Conservation (phyloP, 139 green algal genomes). For the Chlamydomonas sp. region DNA sequence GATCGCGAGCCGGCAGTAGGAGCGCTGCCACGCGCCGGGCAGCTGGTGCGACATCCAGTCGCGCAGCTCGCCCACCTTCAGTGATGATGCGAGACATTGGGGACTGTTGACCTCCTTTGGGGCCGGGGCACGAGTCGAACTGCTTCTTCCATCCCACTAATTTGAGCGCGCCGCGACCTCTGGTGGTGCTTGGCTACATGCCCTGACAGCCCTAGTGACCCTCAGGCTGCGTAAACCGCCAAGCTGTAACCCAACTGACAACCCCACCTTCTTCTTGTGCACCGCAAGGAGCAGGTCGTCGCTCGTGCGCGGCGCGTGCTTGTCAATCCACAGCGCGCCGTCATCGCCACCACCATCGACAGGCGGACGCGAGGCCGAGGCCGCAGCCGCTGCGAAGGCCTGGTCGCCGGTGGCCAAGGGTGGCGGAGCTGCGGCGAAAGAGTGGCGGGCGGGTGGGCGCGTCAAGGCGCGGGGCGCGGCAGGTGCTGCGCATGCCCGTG, state of each 20-base stretch:
- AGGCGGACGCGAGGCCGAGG: not conserved
- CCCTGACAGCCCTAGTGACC: no score
- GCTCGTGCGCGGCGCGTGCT: conserved; percentile 33
- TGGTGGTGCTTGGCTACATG: no score
- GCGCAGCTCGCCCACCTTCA: conserved; percentile 43
- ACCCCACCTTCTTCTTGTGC: conserved; percentile 61
- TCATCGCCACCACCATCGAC: not conserved
- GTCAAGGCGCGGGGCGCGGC: no score
- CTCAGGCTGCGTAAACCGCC: no score
- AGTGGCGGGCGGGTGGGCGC: no score
- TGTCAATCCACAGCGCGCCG: conserved; percentile 38
- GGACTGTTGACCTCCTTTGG: no score
- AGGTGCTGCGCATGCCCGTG: not conserved
- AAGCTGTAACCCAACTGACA: no score
- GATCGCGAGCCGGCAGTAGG: conserved; percentile 11
- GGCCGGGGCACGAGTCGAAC: no score
- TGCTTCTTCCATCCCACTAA: no score
- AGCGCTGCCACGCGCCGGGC: not conserved
- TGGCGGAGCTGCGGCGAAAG: no score
- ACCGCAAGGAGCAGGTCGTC: conserved; percentile 45
- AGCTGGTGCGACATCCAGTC: not conserved
- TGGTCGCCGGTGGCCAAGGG: not conserved
- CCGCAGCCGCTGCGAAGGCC: not conserved
- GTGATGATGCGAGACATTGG: no score
- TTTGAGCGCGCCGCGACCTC: no score